Conservation (phyloP, 306 rosid species). For the Prunus mume region DNA sequence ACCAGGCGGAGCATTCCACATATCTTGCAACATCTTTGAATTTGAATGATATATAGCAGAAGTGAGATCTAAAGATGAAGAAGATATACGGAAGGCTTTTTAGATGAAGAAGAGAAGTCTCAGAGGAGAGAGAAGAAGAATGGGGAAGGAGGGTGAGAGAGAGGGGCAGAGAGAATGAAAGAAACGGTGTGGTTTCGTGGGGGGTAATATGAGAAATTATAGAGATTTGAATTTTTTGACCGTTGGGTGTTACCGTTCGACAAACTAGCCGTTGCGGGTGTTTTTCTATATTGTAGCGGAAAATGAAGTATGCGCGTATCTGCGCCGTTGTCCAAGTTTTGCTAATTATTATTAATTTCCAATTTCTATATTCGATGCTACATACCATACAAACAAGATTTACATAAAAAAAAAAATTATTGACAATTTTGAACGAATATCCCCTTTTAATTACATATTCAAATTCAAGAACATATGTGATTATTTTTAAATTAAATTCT, state of each 20-base stretch:
- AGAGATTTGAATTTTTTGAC: slow-evolving; percentile 30
- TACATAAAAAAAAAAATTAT: too few relatives aligned
- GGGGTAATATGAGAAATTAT: slow-evolving; percentile 1
- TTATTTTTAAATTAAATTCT: too few relatives aligned
- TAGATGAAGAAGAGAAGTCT: background rate
- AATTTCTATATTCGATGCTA: background rate
- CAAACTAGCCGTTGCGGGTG: slow-evolving; percentile 42
- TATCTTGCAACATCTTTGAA: slow-evolving; percentile 65
- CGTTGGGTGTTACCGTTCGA: slow-evolving; percentile 36
- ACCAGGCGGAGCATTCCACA: slow-evolving; percentile 97
- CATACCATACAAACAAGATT: background rate
- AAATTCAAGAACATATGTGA: too few relatives aligned
- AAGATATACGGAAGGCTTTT: slow-evolving; percentile 8
- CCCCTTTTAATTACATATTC: too few relatives aligned
- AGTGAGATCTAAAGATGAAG: slow-evolving; percentile 8
- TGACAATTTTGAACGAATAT: too few relatives aligned
- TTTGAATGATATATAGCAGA: background rate
- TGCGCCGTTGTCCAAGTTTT: slow-evolving; percentile 9
- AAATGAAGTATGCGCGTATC: background rate
- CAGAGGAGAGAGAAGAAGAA: background rate
- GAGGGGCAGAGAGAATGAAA: slow-evolving; percentile 4
- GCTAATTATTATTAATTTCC: background rate
- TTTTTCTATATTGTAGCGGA: background rate
- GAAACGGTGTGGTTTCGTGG: slow-evolving; percentile 10
- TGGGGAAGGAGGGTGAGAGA: slow-evolving; percentile 1